phyloP scores from a whole-genome alignment of 306 rosid genomes.

The Crataegus laevigata region DNA sequence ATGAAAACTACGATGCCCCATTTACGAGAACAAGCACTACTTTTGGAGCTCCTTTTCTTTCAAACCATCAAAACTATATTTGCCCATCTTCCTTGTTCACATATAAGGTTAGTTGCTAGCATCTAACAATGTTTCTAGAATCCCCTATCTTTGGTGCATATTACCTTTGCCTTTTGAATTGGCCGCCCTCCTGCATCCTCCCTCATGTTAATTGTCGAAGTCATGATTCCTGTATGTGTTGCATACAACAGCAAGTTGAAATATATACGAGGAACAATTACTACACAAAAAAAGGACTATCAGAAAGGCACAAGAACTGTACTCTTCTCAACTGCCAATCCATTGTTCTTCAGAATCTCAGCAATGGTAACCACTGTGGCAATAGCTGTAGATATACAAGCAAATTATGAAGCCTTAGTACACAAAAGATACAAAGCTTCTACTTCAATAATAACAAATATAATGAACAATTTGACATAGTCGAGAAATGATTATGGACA shows the following conservation, averaged over 20 bases:
- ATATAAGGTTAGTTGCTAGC: background rate
- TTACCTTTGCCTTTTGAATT: conserved; percentile 69
- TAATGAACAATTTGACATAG: background rate
- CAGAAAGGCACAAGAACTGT: conserved; percentile 3
- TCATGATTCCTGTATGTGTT: conserved; percentile 41
- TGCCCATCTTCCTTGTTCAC: background rate
- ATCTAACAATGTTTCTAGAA: background rate
- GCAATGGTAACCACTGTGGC: conserved; percentile 75
- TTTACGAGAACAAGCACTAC: background rate
- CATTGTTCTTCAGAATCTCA: conserved; percentile 74
- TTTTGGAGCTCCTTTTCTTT: background rate
- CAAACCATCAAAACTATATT: background rate
- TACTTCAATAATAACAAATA: background rate
- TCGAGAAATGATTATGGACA: background rate
- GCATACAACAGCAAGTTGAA: conserved; percentile 4
- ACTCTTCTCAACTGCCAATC: conserved; percentile 77
- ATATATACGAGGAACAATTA: background rate
- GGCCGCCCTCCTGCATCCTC: conserved; percentile 65
- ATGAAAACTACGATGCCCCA: background rate
- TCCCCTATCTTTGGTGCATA: background rate
- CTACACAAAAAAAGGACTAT: background rate
- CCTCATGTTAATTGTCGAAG: conserved; percentile 64
- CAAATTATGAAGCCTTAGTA: background rate
- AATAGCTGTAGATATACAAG: conserved; percentile 44
- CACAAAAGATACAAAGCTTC: background rate